Conservation (phyloP, 2,329 filamentous ascomycete genomes). For the Nakataea oryzae region DNA sequence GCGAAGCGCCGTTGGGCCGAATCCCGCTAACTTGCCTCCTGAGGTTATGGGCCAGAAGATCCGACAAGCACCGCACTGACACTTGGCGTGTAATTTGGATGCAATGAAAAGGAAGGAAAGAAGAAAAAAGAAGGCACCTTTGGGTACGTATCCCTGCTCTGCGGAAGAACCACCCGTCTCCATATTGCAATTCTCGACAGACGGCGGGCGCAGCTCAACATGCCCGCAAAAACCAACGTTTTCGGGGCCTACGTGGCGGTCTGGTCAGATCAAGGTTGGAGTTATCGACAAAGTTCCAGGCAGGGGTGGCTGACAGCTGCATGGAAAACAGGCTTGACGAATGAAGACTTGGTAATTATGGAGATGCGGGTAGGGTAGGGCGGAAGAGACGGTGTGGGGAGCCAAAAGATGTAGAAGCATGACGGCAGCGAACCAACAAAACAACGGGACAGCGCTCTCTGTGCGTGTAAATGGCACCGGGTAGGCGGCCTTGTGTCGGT, state of each 20-base stretch:
- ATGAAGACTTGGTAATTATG: not conserved
- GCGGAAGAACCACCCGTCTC: not conserved
- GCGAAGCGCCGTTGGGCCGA: not conserved
- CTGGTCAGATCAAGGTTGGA: not conserved
- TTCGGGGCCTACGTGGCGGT: not conserved
- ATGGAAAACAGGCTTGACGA: not conserved
- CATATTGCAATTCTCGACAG: not conserved
- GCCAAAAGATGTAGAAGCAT: not conserved
- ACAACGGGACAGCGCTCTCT: no score
- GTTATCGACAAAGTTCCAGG: not conserved
- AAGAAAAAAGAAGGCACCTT: not conserved
- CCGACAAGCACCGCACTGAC: no score
- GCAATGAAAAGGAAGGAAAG: not conserved
- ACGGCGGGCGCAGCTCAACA: not conserved
- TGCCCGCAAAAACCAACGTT: not conserved
- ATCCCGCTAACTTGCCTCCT: no score
- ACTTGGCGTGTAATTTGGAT: no score
- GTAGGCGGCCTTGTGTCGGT: not conserved
- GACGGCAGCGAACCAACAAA: not conserved
- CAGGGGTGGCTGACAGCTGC: not conserved
- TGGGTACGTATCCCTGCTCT: not conserved
- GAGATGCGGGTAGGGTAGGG: not conserved
- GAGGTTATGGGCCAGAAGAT: no score
- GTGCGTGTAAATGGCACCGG: no score
- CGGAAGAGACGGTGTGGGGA: not conserved